phyloP scores from a whole-genome alignment of 116 monocot genomes.

The Dioscorea cayenensis region DNA sequence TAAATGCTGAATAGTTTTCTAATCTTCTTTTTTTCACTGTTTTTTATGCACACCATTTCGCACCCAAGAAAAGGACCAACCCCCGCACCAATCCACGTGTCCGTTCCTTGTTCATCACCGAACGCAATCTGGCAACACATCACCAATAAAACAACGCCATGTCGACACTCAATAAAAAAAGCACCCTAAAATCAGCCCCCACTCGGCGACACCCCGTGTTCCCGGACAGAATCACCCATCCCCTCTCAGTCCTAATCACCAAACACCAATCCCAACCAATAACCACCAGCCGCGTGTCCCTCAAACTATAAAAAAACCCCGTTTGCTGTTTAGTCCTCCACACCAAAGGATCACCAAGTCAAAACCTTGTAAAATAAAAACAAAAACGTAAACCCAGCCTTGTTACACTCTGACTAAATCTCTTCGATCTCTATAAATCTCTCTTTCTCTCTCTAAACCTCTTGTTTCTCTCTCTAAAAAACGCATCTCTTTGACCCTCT shows the following conservation, averaged over 20 bases:
- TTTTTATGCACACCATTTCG: no score
- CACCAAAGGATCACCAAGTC: not conserved
- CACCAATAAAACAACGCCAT: not conserved
- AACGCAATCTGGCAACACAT: not conserved
- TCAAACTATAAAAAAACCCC: no score
- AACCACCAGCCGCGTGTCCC: not conserved
- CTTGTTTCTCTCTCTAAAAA: not conserved
- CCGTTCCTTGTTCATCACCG: not conserved
- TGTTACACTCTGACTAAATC: not conserved
- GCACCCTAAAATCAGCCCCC: not conserved
- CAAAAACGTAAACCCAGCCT: not conserved
- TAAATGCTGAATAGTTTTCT: no score
- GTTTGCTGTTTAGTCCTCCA: no score
- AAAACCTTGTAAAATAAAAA: not conserved
- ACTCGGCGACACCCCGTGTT: constrained; percentile 3
- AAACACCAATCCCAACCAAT: not conserved
- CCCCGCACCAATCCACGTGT: not conserved
- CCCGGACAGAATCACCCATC: not conserved
- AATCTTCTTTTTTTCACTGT: no score
- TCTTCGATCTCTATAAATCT: not conserved
- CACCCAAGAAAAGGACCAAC: no score
- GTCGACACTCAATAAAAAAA: not conserved
- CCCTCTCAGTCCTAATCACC: not conserved
- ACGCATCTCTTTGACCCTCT: not conserved
- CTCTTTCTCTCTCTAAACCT: not conserved